Evolutionary conservation across 2,329 filamentous ascomycete genomes (phyloP), one percentile per base, ranked within the genome.

Genomic region (Aspergillus texensis): DNA sequence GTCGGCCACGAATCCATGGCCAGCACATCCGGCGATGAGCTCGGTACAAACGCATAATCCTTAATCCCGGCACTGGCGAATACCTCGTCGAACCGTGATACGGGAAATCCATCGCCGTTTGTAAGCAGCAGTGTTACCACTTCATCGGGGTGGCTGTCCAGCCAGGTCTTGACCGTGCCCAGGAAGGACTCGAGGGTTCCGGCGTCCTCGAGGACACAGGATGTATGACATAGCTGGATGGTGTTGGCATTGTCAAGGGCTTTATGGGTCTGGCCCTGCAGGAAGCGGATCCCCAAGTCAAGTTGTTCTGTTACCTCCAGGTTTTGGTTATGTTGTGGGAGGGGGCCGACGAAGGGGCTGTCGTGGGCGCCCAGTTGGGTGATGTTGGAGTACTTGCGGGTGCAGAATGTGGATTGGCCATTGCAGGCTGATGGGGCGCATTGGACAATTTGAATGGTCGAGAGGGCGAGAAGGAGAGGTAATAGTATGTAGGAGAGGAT

Each of bases 291-390:
- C 19, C 89, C 89, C 36, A 85, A 78, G 58, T 85, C 77, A 11
- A 91, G 80, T 71, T 91, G 88, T 2, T 79, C 77, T 28, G 82
- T 83, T 28, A 88, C 83, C 6, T 84, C 81, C 57, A 87, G 80
- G 65, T 86, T 84, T 72, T 91, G 89, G 75, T 90, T 89, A 64
- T 89, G 78, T 62, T 81, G 76, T 1, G 82, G 81, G 10, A 82
- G 70, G 57, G 80, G 68, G 46, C 89, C 87, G 46, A 89, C 84
- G 70, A 91, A 91, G 43, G 87, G 84, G 16, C 84, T 85, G 77
- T 91, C 84, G 77, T 91, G 89, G 8, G 89, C 82, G 28, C 88
- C 89, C 21, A 89, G 77, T 63, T 86, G 84, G n/a, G 85, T 85
- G 60, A 90, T 74, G 43, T 88, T 82, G 65, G 86, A 86, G 77